A percentile compares a stretch with the other conserved stretches of the same genome.
phyloP scores from a whole-genome alignment of 2,329 filamentous ascomycete genomes.

The Ilyonectria robusta region DNA sequence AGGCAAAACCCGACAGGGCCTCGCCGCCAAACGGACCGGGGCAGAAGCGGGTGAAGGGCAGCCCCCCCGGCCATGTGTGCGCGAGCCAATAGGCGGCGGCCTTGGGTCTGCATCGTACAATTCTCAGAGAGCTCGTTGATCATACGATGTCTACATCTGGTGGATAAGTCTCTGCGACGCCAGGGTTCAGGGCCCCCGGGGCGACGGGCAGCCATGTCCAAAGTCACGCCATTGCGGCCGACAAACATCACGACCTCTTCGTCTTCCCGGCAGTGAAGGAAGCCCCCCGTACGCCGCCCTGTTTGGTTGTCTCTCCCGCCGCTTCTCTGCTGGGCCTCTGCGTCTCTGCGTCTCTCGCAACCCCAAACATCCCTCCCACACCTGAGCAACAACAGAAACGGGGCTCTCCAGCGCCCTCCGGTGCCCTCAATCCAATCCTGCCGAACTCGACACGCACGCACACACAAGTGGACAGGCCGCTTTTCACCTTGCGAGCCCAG shows the following conservation, averaged over 20 bases:
- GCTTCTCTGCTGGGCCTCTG: not conserved
- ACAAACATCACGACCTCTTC: conserved; percentile 46
- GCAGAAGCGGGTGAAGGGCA: conserved; percentile 31
- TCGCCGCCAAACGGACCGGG: conserved; percentile 16
- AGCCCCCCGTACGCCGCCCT: conserved; percentile 1
- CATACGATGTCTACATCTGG: conserved; percentile 54
- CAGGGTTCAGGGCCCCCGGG: conserved; percentile 48
- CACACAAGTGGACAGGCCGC: conserved; percentile 34
- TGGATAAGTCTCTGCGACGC: conserved; percentile 48
- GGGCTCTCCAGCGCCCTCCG: conserved; percentile 6
- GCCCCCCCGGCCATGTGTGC: conserved; percentile 23
- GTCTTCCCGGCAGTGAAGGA: conserved; percentile 42
- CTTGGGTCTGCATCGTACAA: conserved; percentile 48
- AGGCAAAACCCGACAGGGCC: not conserved
- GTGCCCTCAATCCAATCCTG: conserved; percentile 5
- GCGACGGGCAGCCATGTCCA: conserved; percentile 42
- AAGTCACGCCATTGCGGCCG: conserved; percentile 49
- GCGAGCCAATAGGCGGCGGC: conserved; percentile 41
- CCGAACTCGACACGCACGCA: not conserved
- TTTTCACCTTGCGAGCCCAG: conserved; percentile 25
- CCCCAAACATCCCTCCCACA: not conserved
- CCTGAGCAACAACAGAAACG: conserved; percentile 1
- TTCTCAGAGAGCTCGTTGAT: conserved; percentile 55
- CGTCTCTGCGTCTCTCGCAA: not conserved
- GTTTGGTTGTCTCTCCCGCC: not conserved